A percentile compares a stretch with the other conserved stretches of the same genome.
These are phyloP conservation scores for Curvularia spicifera DNA, from an alignment of 2,329 filamentous ascomycete genomes.

Conservation along the genomic window DNA sequence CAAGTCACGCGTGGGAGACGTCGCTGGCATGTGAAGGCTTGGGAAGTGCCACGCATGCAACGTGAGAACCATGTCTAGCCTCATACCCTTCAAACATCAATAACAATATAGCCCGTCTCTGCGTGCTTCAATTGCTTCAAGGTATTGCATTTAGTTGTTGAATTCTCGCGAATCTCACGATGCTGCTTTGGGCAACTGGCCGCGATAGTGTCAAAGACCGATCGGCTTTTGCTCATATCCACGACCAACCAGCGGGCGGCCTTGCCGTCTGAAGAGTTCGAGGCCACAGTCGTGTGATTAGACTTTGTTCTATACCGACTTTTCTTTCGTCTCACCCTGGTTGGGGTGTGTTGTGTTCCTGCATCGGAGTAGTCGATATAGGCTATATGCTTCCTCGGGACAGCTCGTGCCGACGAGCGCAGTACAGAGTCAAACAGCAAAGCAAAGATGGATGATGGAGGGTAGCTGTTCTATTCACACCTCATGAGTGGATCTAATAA, in stretches of 20 bases:
- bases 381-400: not conserved
- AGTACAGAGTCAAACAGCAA: slow-evolving; percentile 6
- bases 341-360: not conserved
- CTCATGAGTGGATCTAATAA: not conserved
- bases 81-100: not conserved
- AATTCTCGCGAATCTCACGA: not conserved
- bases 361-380: not conserved
- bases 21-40: slow-evolving; percentile 35
- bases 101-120: slow-evolving; percentile 4
- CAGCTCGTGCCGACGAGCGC: slow-evolving; percentile 15
- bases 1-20: slow-evolving; percentile 24
- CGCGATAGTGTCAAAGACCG: slow-evolving; percentile 32
- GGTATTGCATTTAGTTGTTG: not conserved
- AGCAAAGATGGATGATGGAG: no score
- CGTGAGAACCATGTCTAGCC: slow-evolving; percentile 12
- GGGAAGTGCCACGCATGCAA: slow-evolving; percentile 7
- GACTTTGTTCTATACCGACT: slow-evolving; percentile 1
- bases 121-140: not conserved
- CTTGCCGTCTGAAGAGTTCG: slow-evolving; percentile 25
- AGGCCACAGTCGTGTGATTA: not conserved
- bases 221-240: slow-evolving; percentile 33
- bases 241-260: slow-evolving; percentile 23
- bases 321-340: not conserved
- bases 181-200: slow-evolving; percentile 30
- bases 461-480: not conserved